phyloP scores from a whole-genome alignment of 306 rosid genomes.

The Quercus engelmannii region DNA sequence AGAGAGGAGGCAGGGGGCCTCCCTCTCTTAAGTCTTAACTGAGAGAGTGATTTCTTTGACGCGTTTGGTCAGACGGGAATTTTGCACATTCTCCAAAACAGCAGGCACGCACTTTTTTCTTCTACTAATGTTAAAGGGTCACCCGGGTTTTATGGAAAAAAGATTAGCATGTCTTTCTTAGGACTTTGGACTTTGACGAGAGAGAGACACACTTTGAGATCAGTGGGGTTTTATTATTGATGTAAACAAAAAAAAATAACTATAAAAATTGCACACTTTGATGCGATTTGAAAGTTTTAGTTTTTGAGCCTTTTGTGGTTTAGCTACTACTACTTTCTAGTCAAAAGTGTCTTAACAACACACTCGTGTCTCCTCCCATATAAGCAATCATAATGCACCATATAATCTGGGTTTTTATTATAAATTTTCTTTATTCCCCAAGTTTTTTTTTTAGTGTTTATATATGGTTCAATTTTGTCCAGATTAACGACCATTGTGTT shows the following conservation, averaged over 20 bases:
- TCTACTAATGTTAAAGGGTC: conserved; percentile 49
- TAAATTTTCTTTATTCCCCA: background rate
- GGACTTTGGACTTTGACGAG: conserved; percentile 62
- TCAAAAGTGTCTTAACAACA: conserved; percentile 21
- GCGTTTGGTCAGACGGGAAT: conserved; percentile 45
- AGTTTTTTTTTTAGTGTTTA: background rate
- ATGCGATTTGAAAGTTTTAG: conserved; percentile 28
- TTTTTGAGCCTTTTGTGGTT: conserved; percentile 31
- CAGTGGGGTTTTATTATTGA: conserved; percentile 22
- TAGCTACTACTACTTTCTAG: conserved; percentile 34
- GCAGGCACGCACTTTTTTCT: conserved; percentile 41
- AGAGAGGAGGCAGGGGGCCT: no score
- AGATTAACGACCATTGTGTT: no score
- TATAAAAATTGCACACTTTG: conserved; percentile 1
- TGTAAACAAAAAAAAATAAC: background rate
- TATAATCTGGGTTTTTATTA: background rate
- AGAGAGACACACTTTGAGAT: background rate
- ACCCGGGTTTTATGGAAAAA: conserved; percentile 86
- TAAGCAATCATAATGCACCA: background rate
- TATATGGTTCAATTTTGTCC: background rate
- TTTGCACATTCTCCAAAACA: conserved; percentile 66
- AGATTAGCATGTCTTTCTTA: conserved; percentile 63
- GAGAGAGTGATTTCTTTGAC: conserved; percentile 6
- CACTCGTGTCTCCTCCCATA: conserved; percentile 37
- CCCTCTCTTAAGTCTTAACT: background rate